Evolutionary conservation across 129 eudicot species (phyloP).

Genomic region (Chrysanthemum makinoi): DNA sequence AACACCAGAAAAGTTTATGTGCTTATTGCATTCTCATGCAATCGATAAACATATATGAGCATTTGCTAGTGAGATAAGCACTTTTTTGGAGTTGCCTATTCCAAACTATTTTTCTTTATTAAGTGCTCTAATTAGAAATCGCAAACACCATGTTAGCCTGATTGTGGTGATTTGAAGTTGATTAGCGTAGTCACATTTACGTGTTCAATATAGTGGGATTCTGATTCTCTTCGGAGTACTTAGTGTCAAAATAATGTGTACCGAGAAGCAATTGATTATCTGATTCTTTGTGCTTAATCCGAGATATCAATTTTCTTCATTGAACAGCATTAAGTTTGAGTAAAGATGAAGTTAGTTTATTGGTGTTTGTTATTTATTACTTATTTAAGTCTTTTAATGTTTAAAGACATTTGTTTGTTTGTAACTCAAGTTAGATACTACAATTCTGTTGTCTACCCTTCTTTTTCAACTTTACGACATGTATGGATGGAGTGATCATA

Average conservation of each 20-base stretch:
- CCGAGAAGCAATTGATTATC: background rate
- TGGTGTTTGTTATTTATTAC: background rate
- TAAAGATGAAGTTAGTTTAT: constrained; percentile 4
- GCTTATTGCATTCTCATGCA: too few species aligned
- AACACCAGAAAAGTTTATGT: too few species aligned
- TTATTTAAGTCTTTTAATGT: background rate
- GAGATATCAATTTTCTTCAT: background rate
- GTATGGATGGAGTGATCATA: constrained; percentile 13
- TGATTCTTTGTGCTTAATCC: background rate
- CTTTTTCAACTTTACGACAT: constrained; percentile 17
- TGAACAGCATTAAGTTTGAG: constrained; percentile 8
- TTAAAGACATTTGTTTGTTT: constrained; percentile 11
- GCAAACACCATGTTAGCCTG: too few species aligned
- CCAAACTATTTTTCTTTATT: too few species aligned
- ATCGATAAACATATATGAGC: too few species aligned
- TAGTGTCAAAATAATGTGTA: background rate
- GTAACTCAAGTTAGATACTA: constrained; percentile 16
- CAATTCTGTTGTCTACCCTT: constrained; percentile 10
- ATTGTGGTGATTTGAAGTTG: too few species aligned
- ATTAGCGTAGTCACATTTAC: too few species aligned
- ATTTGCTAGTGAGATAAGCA: too few species aligned
- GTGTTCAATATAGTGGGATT: background rate
- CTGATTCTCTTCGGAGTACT: background rate
- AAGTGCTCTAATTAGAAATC: too few species aligned
- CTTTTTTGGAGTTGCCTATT: too few species aligned